Conservation (phyloP, 2,329 filamentous ascomycete species). For the Neonectria ditissima region DNA sequence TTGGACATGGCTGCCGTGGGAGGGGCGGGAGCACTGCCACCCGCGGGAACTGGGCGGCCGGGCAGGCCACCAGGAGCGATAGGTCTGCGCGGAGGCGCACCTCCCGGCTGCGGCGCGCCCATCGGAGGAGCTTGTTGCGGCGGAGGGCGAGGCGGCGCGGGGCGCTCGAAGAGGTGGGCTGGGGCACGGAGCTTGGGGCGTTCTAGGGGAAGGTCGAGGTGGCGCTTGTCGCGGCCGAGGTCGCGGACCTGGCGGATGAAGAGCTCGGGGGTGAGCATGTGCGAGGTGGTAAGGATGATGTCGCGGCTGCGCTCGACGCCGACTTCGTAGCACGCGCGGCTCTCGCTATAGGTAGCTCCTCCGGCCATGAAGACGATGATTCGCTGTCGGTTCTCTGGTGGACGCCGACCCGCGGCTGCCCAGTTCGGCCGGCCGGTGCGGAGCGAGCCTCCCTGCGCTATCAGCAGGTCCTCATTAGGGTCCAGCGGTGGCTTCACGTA, state of each 20-base stretch:
- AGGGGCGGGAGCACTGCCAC: slow-evolving; percentile 45
- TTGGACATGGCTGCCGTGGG: slow-evolving; percentile 68
- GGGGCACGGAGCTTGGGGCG: slow-evolving; percentile 85
- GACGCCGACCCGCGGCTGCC: slow-evolving; percentile 83
- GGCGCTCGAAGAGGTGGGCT: slow-evolving; percentile 84
- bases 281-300: slow-evolving; percentile 87
- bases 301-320: slow-evolving; percentile 80
- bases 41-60: slow-evolving; percentile 33
- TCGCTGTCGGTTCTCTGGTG: slow-evolving; percentile 85
- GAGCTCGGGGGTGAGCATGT: slow-evolving; percentile 89
- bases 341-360: slow-evolving; percentile 93
- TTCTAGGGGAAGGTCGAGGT: slow-evolving; percentile 84
- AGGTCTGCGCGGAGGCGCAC: slow-evolving; percentile 38
- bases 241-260: slow-evolving; percentile 88
- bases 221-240: slow-evolving; percentile 78
- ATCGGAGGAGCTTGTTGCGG: slow-evolving; percentile 41
- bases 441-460: slow-evolving; percentile 77
- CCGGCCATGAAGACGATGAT: slow-evolving; percentile 96
- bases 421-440: slow-evolving; percentile 94
- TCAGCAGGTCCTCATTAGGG: slow-evolving; percentile 68
- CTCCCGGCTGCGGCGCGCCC: slow-evolving; percentile 32
- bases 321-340: slow-evolving; percentile 88
- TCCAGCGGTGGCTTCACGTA: slow-evolving; percentile 78
- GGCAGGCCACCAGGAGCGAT: slow-evolving; percentile 44
- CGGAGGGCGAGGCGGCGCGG: slow-evolving; percentile 63